Conservation (phyloP, 2,329 filamentous ascomycete species). For the Penicillium sp. region DNA sequence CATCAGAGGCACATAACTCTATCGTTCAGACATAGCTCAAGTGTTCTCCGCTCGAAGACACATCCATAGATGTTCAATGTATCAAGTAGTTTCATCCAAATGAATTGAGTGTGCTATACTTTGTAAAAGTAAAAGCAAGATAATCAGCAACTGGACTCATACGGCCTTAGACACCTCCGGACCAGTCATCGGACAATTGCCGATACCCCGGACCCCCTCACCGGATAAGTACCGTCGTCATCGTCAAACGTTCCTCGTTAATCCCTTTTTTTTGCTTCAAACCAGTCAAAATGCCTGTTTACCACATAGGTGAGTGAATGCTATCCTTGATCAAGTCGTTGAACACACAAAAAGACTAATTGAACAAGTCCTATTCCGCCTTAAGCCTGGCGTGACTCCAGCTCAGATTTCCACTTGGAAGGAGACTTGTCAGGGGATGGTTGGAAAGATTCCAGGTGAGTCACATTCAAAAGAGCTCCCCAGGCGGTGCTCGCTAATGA, state of each 20-base stretch:
- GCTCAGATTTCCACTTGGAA: conserved; percentile 36
- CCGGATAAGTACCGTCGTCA: neutral
- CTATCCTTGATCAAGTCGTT: neutral
- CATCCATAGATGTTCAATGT: no score
- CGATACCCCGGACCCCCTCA: neutral
- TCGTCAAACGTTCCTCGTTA: neutral
- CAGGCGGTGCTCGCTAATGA: neutral
- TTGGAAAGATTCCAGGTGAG: conserved; percentile 45
- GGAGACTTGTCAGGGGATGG: conserved; percentile 37
- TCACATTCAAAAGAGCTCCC: neutral
- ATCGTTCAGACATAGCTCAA: no score
- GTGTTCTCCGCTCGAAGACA: no score
- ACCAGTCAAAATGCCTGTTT: conserved; percentile 38
- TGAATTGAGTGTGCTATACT: no score
- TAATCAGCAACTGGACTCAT: neutral
- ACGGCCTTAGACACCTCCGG: neutral
- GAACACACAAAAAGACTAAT: neutral
- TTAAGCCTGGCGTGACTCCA: conserved; percentile 41
- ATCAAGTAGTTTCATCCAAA: neutral
- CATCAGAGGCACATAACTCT: no score
- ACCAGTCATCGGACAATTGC: conserved; percentile 7
- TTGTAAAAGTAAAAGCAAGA: no score
- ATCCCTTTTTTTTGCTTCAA: neutral
- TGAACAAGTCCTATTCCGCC: conserved; percentile 43
- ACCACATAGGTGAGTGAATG: conserved; percentile 37